These are phyloP conservation scores for Chrysopogon serrulatus DNA, from an alignment of 176 grass and related monocot genomes.

Conservation along the genomic window DNA sequence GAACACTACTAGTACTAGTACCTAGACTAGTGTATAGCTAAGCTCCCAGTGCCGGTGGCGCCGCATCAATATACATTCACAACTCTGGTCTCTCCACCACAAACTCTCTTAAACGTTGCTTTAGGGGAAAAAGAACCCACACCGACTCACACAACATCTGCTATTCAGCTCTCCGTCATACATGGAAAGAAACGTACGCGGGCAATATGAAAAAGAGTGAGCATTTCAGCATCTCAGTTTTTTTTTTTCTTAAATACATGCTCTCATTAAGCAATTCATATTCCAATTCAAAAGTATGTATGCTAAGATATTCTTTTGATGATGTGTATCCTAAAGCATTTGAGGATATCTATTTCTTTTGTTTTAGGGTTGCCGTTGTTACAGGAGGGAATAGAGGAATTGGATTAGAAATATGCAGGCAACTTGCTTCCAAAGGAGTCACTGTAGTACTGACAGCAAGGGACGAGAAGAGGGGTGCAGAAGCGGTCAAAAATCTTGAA, in stretches of 20 bases:
- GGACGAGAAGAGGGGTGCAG: slow-evolving; percentile 27
- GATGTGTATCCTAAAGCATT: background rate
- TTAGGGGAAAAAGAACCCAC: too few relatives aligned
- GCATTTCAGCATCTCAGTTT: background rate
- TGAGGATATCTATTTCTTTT: background rate
- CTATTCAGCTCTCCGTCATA: background rate
- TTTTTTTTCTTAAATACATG: background rate
- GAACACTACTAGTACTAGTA: too few relatives aligned
- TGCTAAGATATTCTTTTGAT: background rate
- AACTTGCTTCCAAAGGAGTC: slow-evolving; percentile 32
- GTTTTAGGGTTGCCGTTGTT: slow-evolving; percentile 45
- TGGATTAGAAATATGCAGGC: slow-evolving; percentile 46
- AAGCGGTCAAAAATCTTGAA: background rate
- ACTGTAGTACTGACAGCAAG: slow-evolving; percentile 42
- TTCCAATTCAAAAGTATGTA: background rate
- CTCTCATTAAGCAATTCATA: too few relatives aligned
- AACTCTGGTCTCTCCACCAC: too few relatives aligned
- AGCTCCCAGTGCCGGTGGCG: too few relatives aligned
- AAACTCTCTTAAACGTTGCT: too few relatives aligned
- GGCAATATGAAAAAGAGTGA: background rate
- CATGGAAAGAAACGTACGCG: background rate
- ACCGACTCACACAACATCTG: background rate
- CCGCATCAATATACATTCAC: too few relatives aligned
- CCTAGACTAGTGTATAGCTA: too few relatives aligned
- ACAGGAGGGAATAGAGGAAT: slow-evolving; percentile 48